Base-by-base conservation (phyloP, 2,329 filamentous ascomycete species). In the Curvularia eragrostidis region DNA sequence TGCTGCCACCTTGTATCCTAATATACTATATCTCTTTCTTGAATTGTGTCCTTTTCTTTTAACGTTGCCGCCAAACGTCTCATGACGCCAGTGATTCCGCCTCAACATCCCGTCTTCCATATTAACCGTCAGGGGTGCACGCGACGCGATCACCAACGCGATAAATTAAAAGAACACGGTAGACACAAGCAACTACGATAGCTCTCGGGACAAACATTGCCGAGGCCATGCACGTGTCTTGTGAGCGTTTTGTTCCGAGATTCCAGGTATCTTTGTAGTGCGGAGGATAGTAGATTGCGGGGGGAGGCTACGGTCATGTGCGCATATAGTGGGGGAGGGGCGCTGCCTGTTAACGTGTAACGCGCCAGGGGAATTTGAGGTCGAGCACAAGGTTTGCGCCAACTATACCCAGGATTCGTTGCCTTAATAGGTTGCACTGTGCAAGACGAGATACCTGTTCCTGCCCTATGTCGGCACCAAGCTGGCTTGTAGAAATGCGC, bases 131-230 rank as follows among this genome's bases (percentile, higher is more conserved):
- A 54, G 61, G 63, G 48, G 41, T 39, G 21, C 21, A 44, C 49
- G 51, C 44, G 38, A 46, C 57, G 57, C 56, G 48, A 34, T 49
- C 59, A 55, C 23, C 53, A 57, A 55, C 59, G 52, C 56, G 46
- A 62, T 63, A 63, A 41, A 65, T 65, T 65, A 65, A 65, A 65
- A 65, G 61, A 63, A 63, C 61, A 65, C 63, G 30, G 63, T 65
- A 50, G 58, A 51, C 23, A 32, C 1, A 2, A 44, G 12, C 15
- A 19, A 26, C 30, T 7, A 9, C 7, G 6, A 38, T 28, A 21
- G n/a, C 18, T 23, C 36, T 58, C 51, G 38, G 51, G 12, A 18
- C 6, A 15, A 3, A 7, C n/a, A 1, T 47, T 26, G 34, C 52
- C 52, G 52, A 38, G 6, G 30, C n/a, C 28, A 7, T 24, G 47